phyloP scores from a whole-genome alignment of 2,329 filamentous ascomycete species.

The Pseudogymnoascus sp. region DNA sequence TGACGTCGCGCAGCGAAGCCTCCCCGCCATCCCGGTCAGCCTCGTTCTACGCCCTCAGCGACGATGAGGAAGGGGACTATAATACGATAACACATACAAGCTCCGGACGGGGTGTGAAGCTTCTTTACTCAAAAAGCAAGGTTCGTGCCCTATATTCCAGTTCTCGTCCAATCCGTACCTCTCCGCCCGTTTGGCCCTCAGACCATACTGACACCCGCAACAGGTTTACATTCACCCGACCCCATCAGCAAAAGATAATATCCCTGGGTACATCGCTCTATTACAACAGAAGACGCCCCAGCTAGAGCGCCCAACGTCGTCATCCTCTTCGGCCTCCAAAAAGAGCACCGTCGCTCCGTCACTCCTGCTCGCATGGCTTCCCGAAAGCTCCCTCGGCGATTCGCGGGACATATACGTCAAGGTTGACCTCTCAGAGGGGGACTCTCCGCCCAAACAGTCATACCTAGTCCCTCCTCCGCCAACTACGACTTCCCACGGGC shows the following conservation, averaged over 20 bases:
- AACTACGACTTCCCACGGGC: conserved; percentile 68
- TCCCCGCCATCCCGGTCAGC: conserved; percentile 63
- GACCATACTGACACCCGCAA: conserved; percentile 20
- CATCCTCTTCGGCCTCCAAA: conserved; percentile 33
- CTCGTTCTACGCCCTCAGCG: conserved; percentile 92
- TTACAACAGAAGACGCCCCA: conserved; percentile 71
- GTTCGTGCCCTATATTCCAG: conserved; percentile 37
- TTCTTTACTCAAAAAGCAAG: conserved; percentile 96
- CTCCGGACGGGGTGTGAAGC: conserved; percentile 77
- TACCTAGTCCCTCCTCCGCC: conserved; percentile 90
- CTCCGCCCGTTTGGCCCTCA: conserved; percentile 13
- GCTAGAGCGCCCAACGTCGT: conserved; percentile 24
- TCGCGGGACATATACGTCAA: conserved; percentile 87
- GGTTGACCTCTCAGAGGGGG: conserved; percentile 78
- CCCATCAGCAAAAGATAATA: conserved; percentile 89
- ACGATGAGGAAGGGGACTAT: conserved; percentile 93
- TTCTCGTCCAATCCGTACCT: conserved; percentile 10
- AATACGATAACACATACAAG: conserved; percentile 80
- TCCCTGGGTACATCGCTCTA: conserved; percentile 85
- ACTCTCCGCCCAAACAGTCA: conserved; percentile 74
- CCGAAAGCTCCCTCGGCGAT: conserved; percentile 80
- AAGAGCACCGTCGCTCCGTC: conserved; percentile 54
- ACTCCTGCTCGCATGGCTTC: conserved; percentile 86
- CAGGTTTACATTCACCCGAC: conserved; percentile 95
- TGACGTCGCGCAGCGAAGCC: conserved; percentile 26